A percentile compares a stretch with the other conserved stretches of the same genome.
phyloP scores from a whole-genome alignment of 2,329 filamentous ascomycete species.

The Arthrobotrys sinensis region DNA sequence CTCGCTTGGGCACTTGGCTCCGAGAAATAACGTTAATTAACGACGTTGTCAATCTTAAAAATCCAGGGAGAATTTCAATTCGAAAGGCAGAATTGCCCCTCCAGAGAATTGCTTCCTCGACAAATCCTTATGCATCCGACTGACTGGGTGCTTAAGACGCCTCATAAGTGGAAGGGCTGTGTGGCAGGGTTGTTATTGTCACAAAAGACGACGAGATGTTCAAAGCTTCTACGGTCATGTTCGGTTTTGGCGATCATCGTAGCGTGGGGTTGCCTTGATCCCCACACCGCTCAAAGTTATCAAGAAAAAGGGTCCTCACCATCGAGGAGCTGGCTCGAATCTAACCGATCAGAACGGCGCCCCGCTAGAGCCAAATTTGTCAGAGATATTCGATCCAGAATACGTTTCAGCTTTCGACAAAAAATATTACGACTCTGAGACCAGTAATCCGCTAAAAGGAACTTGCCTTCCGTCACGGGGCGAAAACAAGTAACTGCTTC shows the following conservation, averaged over 20 bases:
- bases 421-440: slow-evolving; percentile 30
- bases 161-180: slow-evolving; percentile 23
- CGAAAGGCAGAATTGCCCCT: slow-evolving; percentile 11
- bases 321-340: slow-evolving; percentile 43
- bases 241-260: slow-evolving; percentile 27
- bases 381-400: slow-evolving; percentile 44
- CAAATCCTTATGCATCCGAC: slow-evolving; percentile 18
- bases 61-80: slow-evolving; percentile 12
- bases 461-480: slow-evolving; percentile 48
- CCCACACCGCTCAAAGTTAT: neutral
- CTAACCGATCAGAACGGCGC: slow-evolving; percentile 17
- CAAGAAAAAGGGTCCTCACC: slow-evolving; percentile 35
- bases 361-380: slow-evolving; percentile 43
- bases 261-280: slow-evolving; percentile 44
- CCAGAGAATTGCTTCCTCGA: neutral
- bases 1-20: slow-evolving; percentile 35
- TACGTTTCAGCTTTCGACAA: slow-evolving; percentile 35
- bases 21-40: slow-evolving; percentile 47
- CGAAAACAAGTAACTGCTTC: slow-evolving; percentile 51
- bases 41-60: slow-evolving; percentile 20
- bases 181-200: slow-evolving; percentile 14
- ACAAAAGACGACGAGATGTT: slow-evolving; percentile 18
- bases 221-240: slow-evolving; percentile 4
- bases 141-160: slow-evolving; percentile 45
- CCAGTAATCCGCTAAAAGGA: slow-evolving; percentile 23